phyloP scores from a whole-genome alignment of 2,329 filamentous ascomycete genomes.

The Nigrospora osmanthi region DNA sequence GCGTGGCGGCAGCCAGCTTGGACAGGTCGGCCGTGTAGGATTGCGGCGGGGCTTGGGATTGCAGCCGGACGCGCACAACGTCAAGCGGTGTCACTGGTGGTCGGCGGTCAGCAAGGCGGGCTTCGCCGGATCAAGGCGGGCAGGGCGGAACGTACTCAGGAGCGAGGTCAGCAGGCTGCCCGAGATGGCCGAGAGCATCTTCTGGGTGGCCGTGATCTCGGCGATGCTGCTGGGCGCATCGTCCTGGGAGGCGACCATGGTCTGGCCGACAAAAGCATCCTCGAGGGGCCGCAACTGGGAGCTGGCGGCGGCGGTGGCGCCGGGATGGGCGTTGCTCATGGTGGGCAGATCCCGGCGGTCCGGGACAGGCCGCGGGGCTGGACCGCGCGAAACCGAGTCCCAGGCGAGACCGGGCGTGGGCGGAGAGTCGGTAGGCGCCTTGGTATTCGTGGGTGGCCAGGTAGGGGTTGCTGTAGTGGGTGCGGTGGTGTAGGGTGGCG shows the following conservation, averaged over 20 bases:
- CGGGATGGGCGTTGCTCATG: slow-evolving; percentile 13
- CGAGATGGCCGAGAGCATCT: slow-evolving; percentile 89
- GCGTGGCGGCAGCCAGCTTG: slow-evolving; percentile 46
- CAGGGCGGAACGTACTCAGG: slow-evolving; percentile 55
- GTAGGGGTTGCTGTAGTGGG: no score
- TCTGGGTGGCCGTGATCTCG: slow-evolving; percentile 76
- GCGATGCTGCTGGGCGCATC: slow-evolving; percentile 33
- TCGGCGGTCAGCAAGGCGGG: slow-evolving; percentile 7
- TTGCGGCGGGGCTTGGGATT: slow-evolving; percentile 60
- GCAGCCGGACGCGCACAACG: slow-evolving; percentile 88
- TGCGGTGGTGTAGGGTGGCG: no score
- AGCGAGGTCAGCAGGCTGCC: slow-evolving; percentile 87
- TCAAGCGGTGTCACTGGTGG: slow-evolving; percentile 81
- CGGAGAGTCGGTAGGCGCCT: no score
- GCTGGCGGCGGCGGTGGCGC: slow-evolving; percentile 11
- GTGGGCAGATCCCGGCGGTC: slow-evolving; percentile 14
- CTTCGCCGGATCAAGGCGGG: not conserved
- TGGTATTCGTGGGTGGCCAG: no score
- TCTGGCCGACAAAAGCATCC: slow-evolving; percentile 22
- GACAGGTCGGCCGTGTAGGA: slow-evolving; percentile 39
- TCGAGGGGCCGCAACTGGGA: slow-evolving; percentile 13
- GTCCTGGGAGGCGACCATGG: slow-evolving; percentile 23
- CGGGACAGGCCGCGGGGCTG: slow-evolving; percentile 15
- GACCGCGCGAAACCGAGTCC: not conserved
- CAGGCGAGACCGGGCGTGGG: no score